These are phyloP conservation scores for Penicillium vulpinum DNA, from an alignment of 2,329 filamentous ascomycete species.

Conservation along the genomic window DNA sequence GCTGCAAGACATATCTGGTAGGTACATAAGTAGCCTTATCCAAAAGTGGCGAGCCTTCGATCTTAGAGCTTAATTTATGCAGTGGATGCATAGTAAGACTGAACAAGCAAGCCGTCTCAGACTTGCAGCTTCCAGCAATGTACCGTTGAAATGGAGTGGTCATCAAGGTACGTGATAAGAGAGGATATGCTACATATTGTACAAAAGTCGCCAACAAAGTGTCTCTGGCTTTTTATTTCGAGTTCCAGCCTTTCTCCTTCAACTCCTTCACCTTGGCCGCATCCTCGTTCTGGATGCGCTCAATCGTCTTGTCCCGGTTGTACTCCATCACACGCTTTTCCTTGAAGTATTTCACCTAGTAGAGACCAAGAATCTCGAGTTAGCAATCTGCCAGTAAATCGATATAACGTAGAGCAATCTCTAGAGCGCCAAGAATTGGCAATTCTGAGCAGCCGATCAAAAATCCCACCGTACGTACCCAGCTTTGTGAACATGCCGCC, in stretches of 20 bases:
- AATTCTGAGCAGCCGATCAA: neutral
- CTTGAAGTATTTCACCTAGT: constrained; percentile 93
- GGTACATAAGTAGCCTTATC: no score
- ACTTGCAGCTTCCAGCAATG: neutral
- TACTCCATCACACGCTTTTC: constrained; percentile 91
- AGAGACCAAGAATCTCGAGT: neutral
- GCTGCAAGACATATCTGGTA: no score
- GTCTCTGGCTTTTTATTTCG: constrained; percentile 19
- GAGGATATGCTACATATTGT: constrained; percentile 34
- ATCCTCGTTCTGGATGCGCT: constrained; percentile 71
- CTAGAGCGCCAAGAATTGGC: neutral
- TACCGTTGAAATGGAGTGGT: constrained; percentile 4
- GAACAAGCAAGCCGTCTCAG: neutral
- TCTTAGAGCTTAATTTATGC: neutral
- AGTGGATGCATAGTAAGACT: neutral
- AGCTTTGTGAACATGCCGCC: constrained; percentile 80
- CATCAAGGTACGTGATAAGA: constrained; percentile 20
- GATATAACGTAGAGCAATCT: neutral
- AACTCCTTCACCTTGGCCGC: constrained; percentile 60
- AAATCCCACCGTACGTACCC: constrained; percentile 62
- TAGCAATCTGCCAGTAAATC: neutral
- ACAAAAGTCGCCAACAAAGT: constrained; percentile 15
- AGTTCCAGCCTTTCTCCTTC: constrained; percentile 45
- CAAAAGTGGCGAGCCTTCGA: neutral
- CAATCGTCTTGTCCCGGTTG: constrained; percentile 77